Evolutionary conservation across 2,329 filamentous ascomycete species (phyloP), one percentile per base, ranked within the genome.

Genomic region (Sarocladium brachiariae): DNA sequence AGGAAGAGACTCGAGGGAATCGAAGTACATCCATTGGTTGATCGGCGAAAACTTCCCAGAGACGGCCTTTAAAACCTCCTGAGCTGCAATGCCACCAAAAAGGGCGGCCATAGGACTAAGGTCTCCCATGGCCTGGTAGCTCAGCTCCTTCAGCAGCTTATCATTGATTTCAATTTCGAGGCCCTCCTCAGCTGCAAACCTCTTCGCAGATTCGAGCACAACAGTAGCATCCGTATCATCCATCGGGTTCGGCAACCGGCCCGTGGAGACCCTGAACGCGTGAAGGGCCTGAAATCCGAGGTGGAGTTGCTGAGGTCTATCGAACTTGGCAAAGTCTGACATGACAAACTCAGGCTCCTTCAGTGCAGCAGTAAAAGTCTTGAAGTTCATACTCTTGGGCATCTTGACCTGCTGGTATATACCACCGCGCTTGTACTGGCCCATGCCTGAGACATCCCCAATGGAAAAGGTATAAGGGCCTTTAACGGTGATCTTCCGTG

Each of bases 21-120:
- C 93, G 60, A 96, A 95, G 75, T 99, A 97, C 65, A 99, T 78
- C 83, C 88, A 97, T 67, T 99, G 93, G 58, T 87, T 80, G 57
- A 97, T 84, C n/a, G 93, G 93, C 61, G 89, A 83, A 73, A 99
- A 99, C 70, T 99, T 99, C 59, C 93, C 93, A 49, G 93, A 99
- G 6, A 99, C 89, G 16, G 92, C 89, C 71, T 99, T 99, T 54
- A 99, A 78, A 19, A 96, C 86, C 68, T 99, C 93, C 66, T 99
- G 93, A 1, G 93, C 93, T 23, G 89, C 81, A 58, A 96, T 80
- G 59, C 93, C 93, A 66, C 93, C 93, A 63, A 96, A 97, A 70
- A 96, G 88, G 16, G 93, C 92, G 21, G 91, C 89, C 80, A 99
- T 89, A 2, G 93, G 88, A 63, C 81, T 91, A 41, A 99, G 72